phyloP scores from a whole-genome alignment of 2,329 filamentous ascomycete genomes.

The Emergomyces pasteurianus region DNA sequence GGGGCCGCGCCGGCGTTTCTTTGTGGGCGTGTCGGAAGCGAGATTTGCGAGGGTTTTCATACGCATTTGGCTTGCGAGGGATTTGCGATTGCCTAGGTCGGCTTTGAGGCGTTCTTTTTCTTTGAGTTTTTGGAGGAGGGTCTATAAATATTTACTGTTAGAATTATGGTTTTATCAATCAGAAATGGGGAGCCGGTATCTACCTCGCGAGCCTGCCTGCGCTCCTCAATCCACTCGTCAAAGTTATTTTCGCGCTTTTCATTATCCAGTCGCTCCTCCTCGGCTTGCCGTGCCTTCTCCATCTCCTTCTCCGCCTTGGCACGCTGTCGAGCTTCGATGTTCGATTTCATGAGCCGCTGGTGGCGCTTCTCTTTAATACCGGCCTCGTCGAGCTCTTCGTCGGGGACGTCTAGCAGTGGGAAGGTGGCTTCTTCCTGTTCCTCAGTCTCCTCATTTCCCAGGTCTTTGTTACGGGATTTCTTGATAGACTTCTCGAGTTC shows the following conservation, averaged over 20 bases:
- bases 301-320: slow-evolving; percentile 93
- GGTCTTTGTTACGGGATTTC: slow-evolving; percentile 82
- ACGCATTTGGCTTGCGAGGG: slow-evolving; percentile 85
- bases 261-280: slow-evolving; percentile 71
- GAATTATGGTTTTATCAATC: slow-evolving; percentile 8
- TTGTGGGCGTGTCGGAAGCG: slow-evolving; percentile 72
- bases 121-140: slow-evolving; percentile 71
- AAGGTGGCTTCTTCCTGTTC: slow-evolving; percentile 75
- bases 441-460: slow-evolving; percentile 70
- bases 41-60: slow-evolving; percentile 98
- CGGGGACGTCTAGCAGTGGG: slow-evolving; percentile 74
- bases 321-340: slow-evolving; percentile 82
- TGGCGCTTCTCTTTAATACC: slow-evolving; percentile 84
- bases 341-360: slow-evolving; percentile 85
- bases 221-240: slow-evolving; percentile 75
- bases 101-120: slow-evolving; percentile 87
- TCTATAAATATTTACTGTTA: slow-evolving; percentile 23
- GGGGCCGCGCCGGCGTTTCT: slow-evolving; percentile 67
- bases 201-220: slow-evolving; percentile 55
- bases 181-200: not conserved
- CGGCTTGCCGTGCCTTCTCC: slow-evolving; percentile 71
- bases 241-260: slow-evolving; percentile 75
- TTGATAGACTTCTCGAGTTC: slow-evolving; percentile 86
- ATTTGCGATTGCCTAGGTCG: slow-evolving; percentile 92
- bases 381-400: slow-evolving; percentile 87